Conservation (phyloP, 768 basidiomycete genomes). For the Clavaria fumosa region DNA sequence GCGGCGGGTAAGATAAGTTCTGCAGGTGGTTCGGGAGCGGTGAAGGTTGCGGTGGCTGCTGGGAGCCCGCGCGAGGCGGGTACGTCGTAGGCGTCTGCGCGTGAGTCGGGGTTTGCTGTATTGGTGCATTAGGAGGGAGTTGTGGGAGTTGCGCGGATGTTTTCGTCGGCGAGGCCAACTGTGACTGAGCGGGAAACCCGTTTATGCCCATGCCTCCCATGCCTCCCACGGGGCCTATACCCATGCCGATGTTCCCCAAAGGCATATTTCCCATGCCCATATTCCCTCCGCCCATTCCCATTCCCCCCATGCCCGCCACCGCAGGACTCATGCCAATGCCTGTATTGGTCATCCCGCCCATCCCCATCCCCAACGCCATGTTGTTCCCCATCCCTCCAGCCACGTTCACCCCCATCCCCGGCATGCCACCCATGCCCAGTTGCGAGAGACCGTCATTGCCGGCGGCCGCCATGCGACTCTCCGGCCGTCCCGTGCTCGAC, state of each 20-base stretch:
- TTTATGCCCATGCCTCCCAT: too few species aligned
- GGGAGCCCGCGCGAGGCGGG: background rate
- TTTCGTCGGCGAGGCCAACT: too few species aligned
- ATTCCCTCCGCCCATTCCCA: background rate
- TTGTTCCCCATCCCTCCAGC: conserved; percentile 8
- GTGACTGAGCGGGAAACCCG: too few species aligned
- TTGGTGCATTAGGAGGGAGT: background rate
- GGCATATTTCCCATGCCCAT: background rate
- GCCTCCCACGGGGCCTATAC: too few species aligned
- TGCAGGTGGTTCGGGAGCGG: background rate
- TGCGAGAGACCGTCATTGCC: too few species aligned
- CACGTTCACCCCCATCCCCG: conserved; percentile 6
- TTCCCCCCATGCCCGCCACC: conserved; percentile 13
- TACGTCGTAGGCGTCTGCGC: conserved; percentile 2
- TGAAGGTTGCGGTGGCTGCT: background rate
- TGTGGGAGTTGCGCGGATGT: background rate
- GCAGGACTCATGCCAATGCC: conserved; percentile 8
- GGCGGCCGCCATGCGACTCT: too few species aligned
- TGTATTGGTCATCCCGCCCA: conserved; percentile 8
- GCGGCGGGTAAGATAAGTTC: too few species aligned
- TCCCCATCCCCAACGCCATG: background rate
- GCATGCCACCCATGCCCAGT: too few species aligned
- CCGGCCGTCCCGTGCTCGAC: too few species aligned
- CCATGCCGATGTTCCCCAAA: too few species aligned
- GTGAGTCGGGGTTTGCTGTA: background rate